Base-by-base conservation (phyloP, 768 basidiomycete genomes). In the Tulasnella sp. region DNA sequence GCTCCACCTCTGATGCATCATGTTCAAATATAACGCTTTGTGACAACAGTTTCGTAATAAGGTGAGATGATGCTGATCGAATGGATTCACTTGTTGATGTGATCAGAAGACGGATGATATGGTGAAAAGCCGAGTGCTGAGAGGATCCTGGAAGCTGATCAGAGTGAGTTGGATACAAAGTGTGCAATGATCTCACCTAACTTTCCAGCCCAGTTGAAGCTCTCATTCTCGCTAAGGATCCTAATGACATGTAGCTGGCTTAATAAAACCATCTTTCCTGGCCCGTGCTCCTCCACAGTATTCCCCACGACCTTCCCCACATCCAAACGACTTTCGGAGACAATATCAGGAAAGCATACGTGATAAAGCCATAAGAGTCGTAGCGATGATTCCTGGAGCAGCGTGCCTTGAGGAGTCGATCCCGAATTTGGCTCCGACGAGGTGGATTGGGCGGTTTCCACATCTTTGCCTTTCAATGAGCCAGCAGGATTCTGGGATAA, bases 311-410 rank as follows among this genome's bases (percentile, higher is more conserved):
- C 61, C 62, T 88, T 88, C 2, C 87, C 87, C 32, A 83, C 77
- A 63, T 96, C 92, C 58, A 92, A 96, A 44, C 79, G 71, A 24
- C 78, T 78, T 62, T 91, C 89, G 0, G 78, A 76, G 3, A 85
- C 81, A 1, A 88, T 65, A 1, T 72, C 68, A 0, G 89, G 86
- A 25, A 92, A 64, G 53, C 77, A 79, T 20, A 71, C 71, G 58
- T 93, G 86, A 62, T 95, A 98, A 44, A 92, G 70, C 75, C 82
- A 84, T 54, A 95, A 67, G 35, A 98, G 64, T 24, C 90, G 66
- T 57, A 90, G 78, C 1, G 90, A 78, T 44, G 76, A 74, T 66
- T 96, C 92, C 0, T 80, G 74, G 25, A 95, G 66, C 55, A 98
- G 63, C 0, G 61, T 58, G 45, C 33, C 55, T 58, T 37, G 54